Conservation (phyloP, 352 stramenopile species). For the Phytophthora idaei region DNA sequence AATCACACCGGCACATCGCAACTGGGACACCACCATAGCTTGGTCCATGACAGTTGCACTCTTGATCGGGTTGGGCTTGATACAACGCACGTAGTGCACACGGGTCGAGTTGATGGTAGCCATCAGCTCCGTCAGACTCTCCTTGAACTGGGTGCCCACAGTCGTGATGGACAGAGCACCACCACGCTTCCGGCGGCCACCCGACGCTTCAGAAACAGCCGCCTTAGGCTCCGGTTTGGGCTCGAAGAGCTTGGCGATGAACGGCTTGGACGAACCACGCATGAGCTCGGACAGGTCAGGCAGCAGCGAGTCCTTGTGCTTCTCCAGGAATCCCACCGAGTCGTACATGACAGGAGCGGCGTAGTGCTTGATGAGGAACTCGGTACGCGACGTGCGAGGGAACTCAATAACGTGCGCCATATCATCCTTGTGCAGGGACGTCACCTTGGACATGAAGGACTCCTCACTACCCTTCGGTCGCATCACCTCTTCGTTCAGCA, state of each 20-base stretch:
- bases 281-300: constrained; percentile 93
- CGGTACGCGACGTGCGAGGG: constrained; percentile 79
- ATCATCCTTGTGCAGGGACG: constrained; percentile 84
- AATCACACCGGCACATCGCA: constrained; percentile 98
- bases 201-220: constrained; percentile 38
- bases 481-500: constrained; percentile 92
- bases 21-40: constrained; percentile 94
- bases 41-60: constrained; percentile 91
- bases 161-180: constrained; percentile 72
- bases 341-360: constrained; percentile 94
- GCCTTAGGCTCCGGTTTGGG: constrained; percentile 57
- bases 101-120: constrained; percentile 95
- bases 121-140: constrained; percentile 94
- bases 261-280: constrained; percentile 73
- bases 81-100: constrained; percentile 98
- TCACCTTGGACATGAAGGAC: constrained; percentile 86
- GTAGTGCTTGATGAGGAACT: constrained; percentile 97
- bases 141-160: constrained; percentile 93
- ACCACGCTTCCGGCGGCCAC: constrained; percentile 54
- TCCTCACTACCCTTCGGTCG: constrained; percentile 86
- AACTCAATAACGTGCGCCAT: constrained; percentile 88
- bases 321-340: constrained; percentile 94
- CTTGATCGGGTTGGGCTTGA: constrained; percentile 99
- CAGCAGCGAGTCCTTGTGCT: constrained; percentile 95
- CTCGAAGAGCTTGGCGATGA: constrained; percentile 78